Conservation (phyloP, 2,329 filamentous ascomycete genomes). For the Penicillium glabrum region DNA sequence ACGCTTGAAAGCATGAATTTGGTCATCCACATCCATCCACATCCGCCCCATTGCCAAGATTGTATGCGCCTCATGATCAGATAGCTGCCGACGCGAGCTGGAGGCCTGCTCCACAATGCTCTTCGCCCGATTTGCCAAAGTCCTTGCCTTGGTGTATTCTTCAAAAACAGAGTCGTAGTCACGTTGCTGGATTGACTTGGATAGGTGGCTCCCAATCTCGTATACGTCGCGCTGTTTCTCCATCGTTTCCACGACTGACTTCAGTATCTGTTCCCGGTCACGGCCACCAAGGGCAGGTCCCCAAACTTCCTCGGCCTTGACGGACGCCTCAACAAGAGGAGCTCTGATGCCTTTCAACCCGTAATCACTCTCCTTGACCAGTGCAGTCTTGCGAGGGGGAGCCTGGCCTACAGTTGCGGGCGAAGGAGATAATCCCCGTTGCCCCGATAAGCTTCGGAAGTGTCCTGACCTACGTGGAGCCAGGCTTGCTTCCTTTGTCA, state of each 20-base stretch:
- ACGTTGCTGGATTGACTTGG: slow-evolving; percentile 83
- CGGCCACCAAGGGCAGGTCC: slow-evolving; percentile 87
- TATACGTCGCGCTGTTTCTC: slow-evolving; percentile 80
- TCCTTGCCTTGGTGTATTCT: slow-evolving; percentile 80
- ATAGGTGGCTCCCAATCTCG: slow-evolving; percentile 73
- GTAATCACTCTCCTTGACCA: slow-evolving; percentile 90
- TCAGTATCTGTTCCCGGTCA: slow-evolving; percentile 86
- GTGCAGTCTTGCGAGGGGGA: slow-evolving; percentile 75
- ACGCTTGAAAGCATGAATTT: slow-evolving; percentile 82
- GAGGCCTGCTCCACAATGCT: slow-evolving; percentile 62
- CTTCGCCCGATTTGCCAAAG: slow-evolving; percentile 75
- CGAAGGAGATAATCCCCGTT: slow-evolving; percentile 39
- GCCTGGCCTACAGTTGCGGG: slow-evolving; percentile 45
- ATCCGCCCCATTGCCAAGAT: slow-evolving; percentile 86
- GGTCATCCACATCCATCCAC: slow-evolving; percentile 91
- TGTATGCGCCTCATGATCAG: slow-evolving; percentile 78
- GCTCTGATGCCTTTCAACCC: slow-evolving; percentile 84
- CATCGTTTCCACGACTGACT: slow-evolving; percentile 71
- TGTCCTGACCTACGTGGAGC: slow-evolving; percentile 63
- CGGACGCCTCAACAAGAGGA: slow-evolving; percentile 83
- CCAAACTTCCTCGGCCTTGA: slow-evolving; percentile 97
- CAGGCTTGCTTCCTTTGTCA: slow-evolving; percentile 44
- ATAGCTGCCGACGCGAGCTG: slow-evolving; percentile 56
- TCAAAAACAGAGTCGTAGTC: slow-evolving; percentile 88
- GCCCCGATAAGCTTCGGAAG: slow-evolving; percentile 57